Evolutionary conservation across 139 green algal genomes (phyloP).

Genomic region (Volvox reticuliferus): DNA sequence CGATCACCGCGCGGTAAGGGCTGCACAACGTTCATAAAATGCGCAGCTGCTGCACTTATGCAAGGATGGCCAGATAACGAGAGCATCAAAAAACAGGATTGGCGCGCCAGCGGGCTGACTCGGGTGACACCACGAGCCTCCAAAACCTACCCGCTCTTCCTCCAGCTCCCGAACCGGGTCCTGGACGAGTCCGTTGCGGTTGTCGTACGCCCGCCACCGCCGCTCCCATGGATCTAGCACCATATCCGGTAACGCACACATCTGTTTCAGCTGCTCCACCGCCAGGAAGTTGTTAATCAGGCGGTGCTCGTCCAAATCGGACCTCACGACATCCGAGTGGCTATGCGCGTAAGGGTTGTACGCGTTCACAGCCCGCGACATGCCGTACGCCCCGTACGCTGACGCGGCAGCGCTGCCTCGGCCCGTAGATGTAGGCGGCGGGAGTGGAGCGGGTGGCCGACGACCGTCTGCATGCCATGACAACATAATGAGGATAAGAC

Average conservation of each 20-base stretch:
- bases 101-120: too few species aligned
- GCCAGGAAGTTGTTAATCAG: constrained; percentile 73
- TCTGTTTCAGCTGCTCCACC: constrained; percentile 78
- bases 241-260: constrained; percentile 69
- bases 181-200: constrained; percentile 69
- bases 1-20: too few species aligned
- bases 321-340: constrained; percentile 39
- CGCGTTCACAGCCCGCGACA: background rate
- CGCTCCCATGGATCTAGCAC: constrained; percentile 66
- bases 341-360: constrained; percentile 47
- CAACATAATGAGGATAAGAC: too few species aligned
- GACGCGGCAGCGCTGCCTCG: background rate
- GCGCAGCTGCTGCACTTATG: too few species aligned
- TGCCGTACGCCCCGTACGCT: background rate
- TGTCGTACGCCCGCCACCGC: constrained; percentile 63
- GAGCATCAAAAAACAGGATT: too few species aligned
- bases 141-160: constrained; percentile 41
- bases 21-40: too few species aligned
- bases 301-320: constrained; percentile 82
- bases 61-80: too few species aligned
- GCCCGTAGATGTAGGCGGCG: background rate
- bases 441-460: background rate
- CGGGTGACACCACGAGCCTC: too few species aligned
- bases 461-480: background rate
- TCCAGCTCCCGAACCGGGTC: constrained; percentile 73